phyloP scores from a whole-genome alignment of 2,329 filamentous ascomycete species.

The Aspergillus sp. region DNA sequence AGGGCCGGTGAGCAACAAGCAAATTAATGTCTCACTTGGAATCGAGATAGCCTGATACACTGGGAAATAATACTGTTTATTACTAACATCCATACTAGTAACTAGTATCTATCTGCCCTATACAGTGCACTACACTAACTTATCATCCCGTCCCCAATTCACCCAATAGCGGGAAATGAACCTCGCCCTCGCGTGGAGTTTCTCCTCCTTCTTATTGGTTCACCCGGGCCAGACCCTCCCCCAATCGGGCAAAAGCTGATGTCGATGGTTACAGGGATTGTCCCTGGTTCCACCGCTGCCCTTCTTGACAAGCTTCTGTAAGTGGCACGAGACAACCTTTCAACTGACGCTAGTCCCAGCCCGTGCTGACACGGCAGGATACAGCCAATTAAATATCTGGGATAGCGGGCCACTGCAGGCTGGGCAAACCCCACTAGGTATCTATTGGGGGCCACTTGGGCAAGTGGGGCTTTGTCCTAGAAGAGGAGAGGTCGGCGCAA shows the following conservation, averaged over 20 bases:
- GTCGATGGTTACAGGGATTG: conserved; percentile 10
- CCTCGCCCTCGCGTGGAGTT: conserved; percentile 1
- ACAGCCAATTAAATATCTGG: background rate
- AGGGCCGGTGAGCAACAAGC: background rate
- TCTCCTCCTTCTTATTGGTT: conserved; percentile 7
- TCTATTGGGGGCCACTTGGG: background rate
- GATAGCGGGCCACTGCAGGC: background rate
- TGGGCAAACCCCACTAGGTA: conserved; percentile 1
- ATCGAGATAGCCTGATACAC: no score
- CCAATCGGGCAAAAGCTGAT: conserved; percentile 8
- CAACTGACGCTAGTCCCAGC: conserved; percentile 18
- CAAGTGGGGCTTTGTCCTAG: background rate
- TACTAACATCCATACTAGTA: no score
- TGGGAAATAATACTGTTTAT: no score
- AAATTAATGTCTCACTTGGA: conserved; percentile 5
- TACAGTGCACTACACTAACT: background rate
- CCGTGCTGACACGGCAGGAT: conserved; percentile 21
- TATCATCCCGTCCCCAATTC: background rate
- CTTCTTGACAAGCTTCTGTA: conserved; percentile 22
- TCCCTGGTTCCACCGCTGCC: background rate
- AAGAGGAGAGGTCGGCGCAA: background rate
- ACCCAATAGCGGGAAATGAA: conserved; percentile 3
- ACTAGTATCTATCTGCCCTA: background rate
- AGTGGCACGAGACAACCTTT: conserved; percentile 25
- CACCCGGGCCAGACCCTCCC: background rate